phyloP scores from a whole-genome alignment of 176 grass and related monocot species.

The Urochloa ruziziensis region DNA sequence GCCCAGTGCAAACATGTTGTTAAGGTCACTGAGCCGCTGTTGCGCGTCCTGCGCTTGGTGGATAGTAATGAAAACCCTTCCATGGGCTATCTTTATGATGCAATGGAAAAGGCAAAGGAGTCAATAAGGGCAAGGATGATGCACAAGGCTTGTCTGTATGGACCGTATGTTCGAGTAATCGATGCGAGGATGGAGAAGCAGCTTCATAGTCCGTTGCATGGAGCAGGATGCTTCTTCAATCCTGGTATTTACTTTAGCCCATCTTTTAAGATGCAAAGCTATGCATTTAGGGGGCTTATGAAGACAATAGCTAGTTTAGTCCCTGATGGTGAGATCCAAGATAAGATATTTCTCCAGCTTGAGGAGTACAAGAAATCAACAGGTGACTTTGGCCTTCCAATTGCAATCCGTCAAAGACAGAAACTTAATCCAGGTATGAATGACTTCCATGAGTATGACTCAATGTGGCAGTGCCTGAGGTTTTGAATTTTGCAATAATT shows the following conservation, averaged over 20 bases:
- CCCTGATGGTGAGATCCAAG: slow-evolving; percentile 45
- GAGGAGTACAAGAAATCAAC: slow-evolving; percentile 58
- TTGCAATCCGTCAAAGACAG: slow-evolving; percentile 54
- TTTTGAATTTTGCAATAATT: not conserved
- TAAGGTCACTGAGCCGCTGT: slow-evolving; percentile 48
- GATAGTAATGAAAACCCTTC: slow-evolving; percentile 51
- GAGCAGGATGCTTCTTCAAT: slow-evolving; percentile 60
- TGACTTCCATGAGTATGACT: not conserved
- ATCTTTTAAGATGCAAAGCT: slow-evolving; percentile 45
- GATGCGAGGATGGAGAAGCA: slow-evolving; percentile 57
- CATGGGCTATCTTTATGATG: slow-evolving; percentile 59
- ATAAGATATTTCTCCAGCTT: slow-evolving; percentile 64
- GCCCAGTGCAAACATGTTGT: slow-evolving; percentile 46
- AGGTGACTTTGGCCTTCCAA: slow-evolving; percentile 54
- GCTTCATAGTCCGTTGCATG: slow-evolving; percentile 58
- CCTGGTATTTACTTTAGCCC: slow-evolving; percentile 48
- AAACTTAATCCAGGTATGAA: slow-evolving; percentile 55
- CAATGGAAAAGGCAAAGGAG: slow-evolving; percentile 67
- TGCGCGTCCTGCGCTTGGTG: slow-evolving; percentile 38
- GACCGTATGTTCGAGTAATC: slow-evolving; percentile 51
- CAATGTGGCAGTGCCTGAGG: not conserved
- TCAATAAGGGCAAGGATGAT: slow-evolving; percentile 45
- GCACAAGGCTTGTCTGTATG: slow-evolving; percentile 46
- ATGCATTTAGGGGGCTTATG: slow-evolving; percentile 50
- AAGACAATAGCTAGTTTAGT: slow-evolving; percentile 54